These are phyloP conservation scores for Vitis hybrid DNA, from an alignment of 177 flowering plant genomes.

Conservation along the genomic window DNA sequence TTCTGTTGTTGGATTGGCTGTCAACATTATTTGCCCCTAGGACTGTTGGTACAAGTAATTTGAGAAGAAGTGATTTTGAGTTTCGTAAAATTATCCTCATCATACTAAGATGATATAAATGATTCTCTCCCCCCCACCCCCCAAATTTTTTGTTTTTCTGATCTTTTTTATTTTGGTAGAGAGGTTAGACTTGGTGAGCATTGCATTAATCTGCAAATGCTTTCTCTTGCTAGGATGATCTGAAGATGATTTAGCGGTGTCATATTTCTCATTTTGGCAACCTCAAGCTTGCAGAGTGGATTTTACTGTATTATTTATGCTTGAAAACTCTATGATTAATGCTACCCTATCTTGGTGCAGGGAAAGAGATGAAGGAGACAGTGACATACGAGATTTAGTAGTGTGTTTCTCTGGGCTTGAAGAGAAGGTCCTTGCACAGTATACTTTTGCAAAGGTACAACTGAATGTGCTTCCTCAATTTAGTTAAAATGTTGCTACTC, in stretches of 20 bases:
- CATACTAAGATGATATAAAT: too few species aligned
- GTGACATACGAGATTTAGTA: slow-evolving; percentile 70
- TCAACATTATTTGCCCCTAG: not conserved
- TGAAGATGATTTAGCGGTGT: not conserved
- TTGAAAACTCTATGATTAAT: not conserved
- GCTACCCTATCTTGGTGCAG: slow-evolving; percentile 31
- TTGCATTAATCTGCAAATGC: not conserved
- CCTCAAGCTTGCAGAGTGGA: slow-evolving; percentile 5
- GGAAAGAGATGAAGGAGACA: slow-evolving; percentile 68
- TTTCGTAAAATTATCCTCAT: too few species aligned
- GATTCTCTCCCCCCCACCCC: too few species aligned
- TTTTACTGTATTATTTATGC: not conserved
- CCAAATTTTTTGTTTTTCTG: too few species aligned
- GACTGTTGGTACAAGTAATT: too few species aligned
- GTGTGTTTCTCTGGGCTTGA: slow-evolving; percentile 86
- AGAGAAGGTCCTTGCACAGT: slow-evolving; percentile 92
- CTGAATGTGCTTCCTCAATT: not conserved
- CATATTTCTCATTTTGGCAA: not conserved
- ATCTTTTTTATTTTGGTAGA: too few species aligned
- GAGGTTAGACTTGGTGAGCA: not conserved
- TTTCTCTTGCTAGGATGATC: not conserved
- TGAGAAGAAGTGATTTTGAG: too few species aligned
- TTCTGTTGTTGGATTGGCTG: not conserved
- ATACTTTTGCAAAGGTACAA: slow-evolving; percentile 87
- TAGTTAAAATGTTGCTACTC: not conserved